phyloP scores from a whole-genome alignment of 495 filamentous ascomycete species.

The Hypoxylon trugodes region DNA sequence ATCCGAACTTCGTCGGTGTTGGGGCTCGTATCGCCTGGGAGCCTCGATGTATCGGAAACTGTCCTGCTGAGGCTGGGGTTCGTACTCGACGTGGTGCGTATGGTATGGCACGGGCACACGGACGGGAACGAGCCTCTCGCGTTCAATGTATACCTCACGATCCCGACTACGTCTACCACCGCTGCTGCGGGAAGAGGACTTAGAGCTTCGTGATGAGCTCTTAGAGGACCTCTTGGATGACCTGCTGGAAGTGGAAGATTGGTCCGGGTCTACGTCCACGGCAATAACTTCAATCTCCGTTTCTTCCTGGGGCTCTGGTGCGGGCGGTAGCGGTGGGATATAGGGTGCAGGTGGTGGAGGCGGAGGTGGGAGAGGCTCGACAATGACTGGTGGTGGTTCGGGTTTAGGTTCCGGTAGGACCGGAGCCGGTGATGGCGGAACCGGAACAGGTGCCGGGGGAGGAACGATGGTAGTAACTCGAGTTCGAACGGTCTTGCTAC shows the following conservation, averaged over 20 bases:
- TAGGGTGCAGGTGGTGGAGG: conserved; percentile 33
- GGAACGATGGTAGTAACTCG: conserved; percentile 56
- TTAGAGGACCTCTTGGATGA: conserved; percentile 39
- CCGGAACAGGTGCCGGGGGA: conserved; percentile 40
- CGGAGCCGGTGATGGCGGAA: conserved; percentile 35
- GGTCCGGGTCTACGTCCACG: conserved; percentile 58
- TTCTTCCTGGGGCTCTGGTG: conserved; percentile 42
- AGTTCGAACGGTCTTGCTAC: conserved; percentile 48
- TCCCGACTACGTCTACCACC: conserved; percentile 42
- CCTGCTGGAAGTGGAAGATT: conserved; percentile 30
- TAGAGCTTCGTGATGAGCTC: conserved; percentile 40
- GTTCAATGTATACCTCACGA: conserved; percentile 58
- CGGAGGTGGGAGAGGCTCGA: conserved; percentile 41
- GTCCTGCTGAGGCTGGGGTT: conserved; percentile 46
- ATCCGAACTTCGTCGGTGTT: conserved; percentile 32
- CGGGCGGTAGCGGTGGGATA: too few species aligned
- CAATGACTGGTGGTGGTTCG: conserved; percentile 40
- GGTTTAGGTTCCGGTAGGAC: conserved; percentile 19
- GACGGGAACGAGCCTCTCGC: conserved; percentile 53
- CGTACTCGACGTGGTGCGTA: conserved; percentile 39
- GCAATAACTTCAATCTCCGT: conserved; percentile 59
- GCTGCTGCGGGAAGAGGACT: conserved; percentile 37
- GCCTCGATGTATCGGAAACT: conserved; percentile 60
- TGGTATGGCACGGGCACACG: conserved; percentile 48
- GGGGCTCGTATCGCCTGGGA: conserved; percentile 42